phyloP scores from a whole-genome alignment of 2,329 filamentous ascomycete species.

The Ciborinia camelliae region DNA sequence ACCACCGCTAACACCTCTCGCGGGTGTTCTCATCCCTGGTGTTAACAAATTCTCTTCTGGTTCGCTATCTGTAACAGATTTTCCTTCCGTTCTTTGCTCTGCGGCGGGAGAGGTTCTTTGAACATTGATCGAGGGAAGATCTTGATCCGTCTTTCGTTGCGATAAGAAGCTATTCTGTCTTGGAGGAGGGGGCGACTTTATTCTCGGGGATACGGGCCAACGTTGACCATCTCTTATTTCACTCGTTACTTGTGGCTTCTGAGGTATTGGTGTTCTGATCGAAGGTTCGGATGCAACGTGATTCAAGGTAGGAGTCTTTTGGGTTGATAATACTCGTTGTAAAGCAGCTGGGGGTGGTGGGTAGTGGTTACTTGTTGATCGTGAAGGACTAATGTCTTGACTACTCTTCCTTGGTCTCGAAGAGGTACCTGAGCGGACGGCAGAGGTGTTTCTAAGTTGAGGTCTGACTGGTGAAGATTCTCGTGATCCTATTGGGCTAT shows the following conservation, averaged over 20 bases:
- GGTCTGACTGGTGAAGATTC: conserved; percentile 45
- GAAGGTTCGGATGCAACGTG: conserved; percentile 58
- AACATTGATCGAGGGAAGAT: conserved; percentile 51
- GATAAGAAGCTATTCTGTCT: conserved; percentile 47
- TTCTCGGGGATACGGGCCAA: conserved; percentile 74
- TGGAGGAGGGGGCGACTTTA: conserved; percentile 76
- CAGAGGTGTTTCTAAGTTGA: conserved; percentile 28
- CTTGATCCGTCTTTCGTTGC: conserved; percentile 48
- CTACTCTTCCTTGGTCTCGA: conserved; percentile 64
- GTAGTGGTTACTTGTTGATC: conserved; percentile 48
- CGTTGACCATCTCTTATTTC: conserved; percentile 56
- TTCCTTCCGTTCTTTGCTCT: conserved; percentile 39
- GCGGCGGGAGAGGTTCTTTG: conserved; percentile 45
- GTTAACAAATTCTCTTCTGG: conserved; percentile 32
- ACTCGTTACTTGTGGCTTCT: conserved; percentile 53
- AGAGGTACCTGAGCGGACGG: conserved; percentile 34
- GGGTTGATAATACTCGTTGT: conserved; percentile 64
- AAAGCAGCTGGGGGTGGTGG: conserved; percentile 61
- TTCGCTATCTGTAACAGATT: conserved; percentile 28
- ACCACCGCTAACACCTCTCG: conserved; percentile 56
- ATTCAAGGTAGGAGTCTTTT: conserved; percentile 61
- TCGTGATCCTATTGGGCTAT: conserved; percentile 47
- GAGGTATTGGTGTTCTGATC: conserved; percentile 59
- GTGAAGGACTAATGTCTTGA: conserved; percentile 61
- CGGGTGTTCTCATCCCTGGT: conserved; percentile 57